Conservation (phyloP, 805 yeast species). For the Nakazawaea sp. region DNA sequence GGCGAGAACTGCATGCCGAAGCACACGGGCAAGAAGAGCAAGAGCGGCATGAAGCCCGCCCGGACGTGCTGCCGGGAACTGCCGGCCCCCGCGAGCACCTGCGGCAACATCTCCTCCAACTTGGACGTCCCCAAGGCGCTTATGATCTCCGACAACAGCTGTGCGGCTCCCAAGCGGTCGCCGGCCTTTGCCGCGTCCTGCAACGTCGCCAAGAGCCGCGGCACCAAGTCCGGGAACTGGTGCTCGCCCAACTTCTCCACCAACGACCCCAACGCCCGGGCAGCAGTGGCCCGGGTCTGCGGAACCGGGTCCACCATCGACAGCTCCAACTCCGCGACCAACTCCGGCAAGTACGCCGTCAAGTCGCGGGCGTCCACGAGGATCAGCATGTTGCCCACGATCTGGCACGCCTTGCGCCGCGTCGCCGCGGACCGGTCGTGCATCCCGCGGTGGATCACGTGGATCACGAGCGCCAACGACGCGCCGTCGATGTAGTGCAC, state of each 20-base stretch:
- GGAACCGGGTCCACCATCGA: constrained; percentile 99
- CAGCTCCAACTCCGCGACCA: constrained; percentile 76
- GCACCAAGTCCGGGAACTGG: constrained; percentile 85
- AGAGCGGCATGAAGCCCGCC: constrained; percentile 87
- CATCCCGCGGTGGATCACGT: constrained; percentile 94
- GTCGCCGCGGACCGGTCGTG: constrained; percentile 89
- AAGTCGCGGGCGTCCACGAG: constrained; percentile 85
- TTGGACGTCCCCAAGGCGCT: constrained; percentile 86
- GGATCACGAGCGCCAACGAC: constrained; percentile 88
- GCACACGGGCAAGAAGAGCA: constrained; percentile 87
- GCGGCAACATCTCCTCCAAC: constrained; percentile 84
- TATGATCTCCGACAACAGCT: constrained; percentile 89
- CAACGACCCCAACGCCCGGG: constrained; percentile 92
- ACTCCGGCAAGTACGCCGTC: constrained; percentile 69
- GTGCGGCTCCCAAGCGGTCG: constrained; percentile 95
- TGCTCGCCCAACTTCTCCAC: constrained; percentile 97
- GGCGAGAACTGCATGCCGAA: constrained; percentile 91
- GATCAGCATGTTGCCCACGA: constrained; percentile 98
- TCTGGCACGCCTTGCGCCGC: constrained; percentile 91
- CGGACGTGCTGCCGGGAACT: constrained; percentile 54
- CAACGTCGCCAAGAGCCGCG: constrained; percentile 68
- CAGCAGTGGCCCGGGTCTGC: constrained; percentile 93
- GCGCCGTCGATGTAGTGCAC: constrained; percentile 99
- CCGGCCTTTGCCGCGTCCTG: constrained; percentile 76
- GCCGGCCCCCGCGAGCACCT: constrained; percentile 64